These are phyloP conservation scores for Epichloe gansuensis DNA, from an alignment of 2,329 filamentous ascomycete genomes.

Conservation along the genomic window DNA sequence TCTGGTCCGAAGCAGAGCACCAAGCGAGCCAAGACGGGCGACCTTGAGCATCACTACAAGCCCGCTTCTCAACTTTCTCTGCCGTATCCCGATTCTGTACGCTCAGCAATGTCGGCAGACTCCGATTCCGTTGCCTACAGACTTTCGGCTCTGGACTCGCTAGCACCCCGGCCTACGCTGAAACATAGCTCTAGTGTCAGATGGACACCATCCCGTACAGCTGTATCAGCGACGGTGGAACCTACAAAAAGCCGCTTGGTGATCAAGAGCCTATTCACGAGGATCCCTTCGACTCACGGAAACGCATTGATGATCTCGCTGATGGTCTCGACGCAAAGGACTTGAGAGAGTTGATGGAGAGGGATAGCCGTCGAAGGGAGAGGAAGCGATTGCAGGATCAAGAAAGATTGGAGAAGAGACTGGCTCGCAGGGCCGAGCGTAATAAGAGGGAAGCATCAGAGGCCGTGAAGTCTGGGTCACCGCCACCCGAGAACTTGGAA, in stretches of 20 bases:
- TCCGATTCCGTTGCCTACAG: slow-evolving; percentile 65
- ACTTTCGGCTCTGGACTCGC: slow-evolving; percentile 66
- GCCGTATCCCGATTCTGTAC: slow-evolving; percentile 59
- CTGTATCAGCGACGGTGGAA: slow-evolving; percentile 34
- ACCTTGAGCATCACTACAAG: slow-evolving; percentile 41
- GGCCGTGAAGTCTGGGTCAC: slow-evolving; percentile 37
- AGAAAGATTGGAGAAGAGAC: slow-evolving; percentile 50
- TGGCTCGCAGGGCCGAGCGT: slow-evolving; percentile 56
- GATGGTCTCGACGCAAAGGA: slow-evolving; percentile 78
- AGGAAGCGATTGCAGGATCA: slow-evolving; percentile 58
- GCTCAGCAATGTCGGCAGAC: slow-evolving; percentile 63
- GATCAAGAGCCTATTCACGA: slow-evolving; percentile 45
- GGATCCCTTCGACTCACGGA: slow-evolving; percentile 46
- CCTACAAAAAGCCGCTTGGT: slow-evolving; percentile 39
- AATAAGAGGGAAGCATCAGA: slow-evolving; percentile 47
- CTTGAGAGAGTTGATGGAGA: slow-evolving; percentile 77
- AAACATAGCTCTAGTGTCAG: slow-evolving; percentile 58
- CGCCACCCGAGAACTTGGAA: slow-evolving; percentile 44
- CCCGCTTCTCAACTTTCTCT: slow-evolving; percentile 64
- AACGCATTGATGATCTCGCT: slow-evolving; percentile 59
- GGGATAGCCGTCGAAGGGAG: slow-evolving; percentile 71
- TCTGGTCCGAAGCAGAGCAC: slow-evolving; percentile 53
- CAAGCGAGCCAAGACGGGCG: slow-evolving; percentile 48
- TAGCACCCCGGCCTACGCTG: slow-evolving; percentile 76
- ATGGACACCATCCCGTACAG: slow-evolving; percentile 33